A percentile compares a stretch with the other conserved stretches of the same genome.
phyloP scores from a whole-genome alignment of 1,284 basidiomycete species.

The Moesziomyces antarcticus region DNA sequence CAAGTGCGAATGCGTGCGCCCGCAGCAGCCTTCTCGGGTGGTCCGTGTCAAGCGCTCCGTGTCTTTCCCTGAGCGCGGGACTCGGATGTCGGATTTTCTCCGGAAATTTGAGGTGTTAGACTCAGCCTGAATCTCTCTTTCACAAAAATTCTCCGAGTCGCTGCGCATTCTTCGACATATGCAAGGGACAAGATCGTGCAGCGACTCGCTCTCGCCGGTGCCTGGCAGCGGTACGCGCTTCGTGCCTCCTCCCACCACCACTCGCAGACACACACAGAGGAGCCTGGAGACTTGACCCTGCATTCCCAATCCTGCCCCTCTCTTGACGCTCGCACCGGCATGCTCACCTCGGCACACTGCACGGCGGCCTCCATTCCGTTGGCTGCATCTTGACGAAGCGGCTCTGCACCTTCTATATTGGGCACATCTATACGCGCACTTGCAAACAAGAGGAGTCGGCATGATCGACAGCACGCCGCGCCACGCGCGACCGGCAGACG shows the following conservation, averaged over 20 bases:
- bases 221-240: neutral
- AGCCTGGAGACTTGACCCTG: slow-evolving; percentile 13
- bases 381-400: slow-evolving; percentile 16
- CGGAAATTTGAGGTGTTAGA: neutral
- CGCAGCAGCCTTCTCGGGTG: neutral
- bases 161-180: slow-evolving; percentile 49
- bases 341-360: slow-evolving; percentile 1
- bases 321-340: neutral
- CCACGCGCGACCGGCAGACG: neutral
- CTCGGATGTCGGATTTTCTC: neutral
- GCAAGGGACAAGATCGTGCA: slow-evolving; percentile 35
- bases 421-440: neutral
- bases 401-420: neutral
- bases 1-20: too few species aligned
- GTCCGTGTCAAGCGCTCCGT: slow-evolving; percentile 11
- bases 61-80: slow-evolving; percentile 3
- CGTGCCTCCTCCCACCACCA: neutral
- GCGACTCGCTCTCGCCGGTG: slow-evolving; percentile 1
- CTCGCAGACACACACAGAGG: neutral
- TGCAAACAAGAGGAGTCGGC: slow-evolving; percentile 7
- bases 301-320: slow-evolving; percentile 4
- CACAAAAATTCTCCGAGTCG: neutral
- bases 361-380: slow-evolving; percentile 7
- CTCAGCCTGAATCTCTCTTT: neutral
- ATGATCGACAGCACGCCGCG: slow-evolving; percentile 3